phyloP scores from a whole-genome alignment of 805 yeast species.

The Candida hungchunana region DNA sequence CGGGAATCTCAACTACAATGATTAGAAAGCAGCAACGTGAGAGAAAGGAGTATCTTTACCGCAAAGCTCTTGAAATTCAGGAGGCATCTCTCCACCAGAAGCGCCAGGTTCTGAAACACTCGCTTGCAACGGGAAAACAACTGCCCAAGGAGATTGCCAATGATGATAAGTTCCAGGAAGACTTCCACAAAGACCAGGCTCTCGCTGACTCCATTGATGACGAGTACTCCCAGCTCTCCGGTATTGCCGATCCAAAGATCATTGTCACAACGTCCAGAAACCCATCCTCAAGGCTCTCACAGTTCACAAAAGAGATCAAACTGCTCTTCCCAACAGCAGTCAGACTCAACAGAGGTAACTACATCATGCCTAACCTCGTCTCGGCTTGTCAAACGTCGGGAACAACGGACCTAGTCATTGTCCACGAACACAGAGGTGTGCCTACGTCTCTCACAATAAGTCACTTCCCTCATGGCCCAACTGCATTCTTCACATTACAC shows the following conservation, averaged over 20 bases:
- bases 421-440: conserved; percentile 97
- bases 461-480: conserved; percentile 98
- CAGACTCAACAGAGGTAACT: conserved; percentile 89
- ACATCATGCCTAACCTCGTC: conserved; percentile 79
- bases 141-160: conserved; percentile 88
- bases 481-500: conserved; percentile 89
- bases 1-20: conserved; percentile 5
- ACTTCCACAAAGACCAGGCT: conserved; percentile 84
- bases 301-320: conserved; percentile 89
- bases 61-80: conserved; percentile 84
- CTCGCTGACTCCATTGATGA: conserved; percentile 70
- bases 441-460: conserved; percentile 91
- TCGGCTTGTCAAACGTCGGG: conserved; percentile 78
- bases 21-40: conserved; percentile 90
- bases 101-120: conserved; percentile 79
- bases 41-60: conserved; percentile 87
- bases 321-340: conserved; percentile 86
- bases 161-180: conserved; percentile 73
- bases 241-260: conserved; percentile 84
- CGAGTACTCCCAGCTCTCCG: conserved; percentile 84
- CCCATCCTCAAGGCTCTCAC: conserved; percentile 80
- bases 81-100: conserved; percentile 84
- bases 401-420: conserved; percentile 75
- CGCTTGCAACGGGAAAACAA: conserved; percentile 88
- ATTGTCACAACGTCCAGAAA: conserved; percentile 92